Base-by-base conservation (phyloP, 306 rosid species). In the Abrus precatorius region DNA sequence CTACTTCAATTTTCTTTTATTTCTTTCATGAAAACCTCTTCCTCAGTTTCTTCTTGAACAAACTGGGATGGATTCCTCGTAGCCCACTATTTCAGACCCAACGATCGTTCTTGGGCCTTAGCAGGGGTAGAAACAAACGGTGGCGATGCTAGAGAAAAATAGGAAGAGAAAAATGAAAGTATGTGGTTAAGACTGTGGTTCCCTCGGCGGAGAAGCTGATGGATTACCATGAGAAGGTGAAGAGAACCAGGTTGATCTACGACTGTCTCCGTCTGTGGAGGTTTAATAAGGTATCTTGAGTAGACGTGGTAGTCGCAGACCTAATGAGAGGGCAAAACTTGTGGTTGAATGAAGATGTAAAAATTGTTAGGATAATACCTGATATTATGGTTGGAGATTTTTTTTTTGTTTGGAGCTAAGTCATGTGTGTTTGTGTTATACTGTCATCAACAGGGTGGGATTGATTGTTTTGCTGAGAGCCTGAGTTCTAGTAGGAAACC, bases 301-400 rank as follows among this genome's bases (percentile, higher is more conserved):
- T 97, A 6, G 99, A 93, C 79, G 63, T 92, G 55, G 61, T 80
- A 29, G 99, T 97, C 5, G 84, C 99, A 0, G 45, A 92, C 1
- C 4, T 83, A 56, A 84, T 95, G 90, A 88, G 89, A n/a, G 84
- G 79, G 5, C 89, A 84, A 0, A 91, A 85, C 6, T 55, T 95
- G 73, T 95, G 99, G 99, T 81, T 93, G 55, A 89, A 95, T 74
- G 93, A 98, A 0, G 98, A 93, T 9, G 89, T 93, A 57, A 66
- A 98, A 36, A 92, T 95, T 13, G 97, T 95, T 59, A 98, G 99
- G 20, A 86, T 94, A 2, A 95, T 93, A 6, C 99, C 99, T 0
- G 99, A 98, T 1, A 84, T 95, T 1, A 70, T 49, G 38, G 84
- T 93, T 54, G 99, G 98, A 1, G 99, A 95, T 75, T 14, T 95